These are phyloP conservation scores for Lyophyllum decastes DNA, from an alignment of 768 basidiomycete genomes.

Conservation along the genomic window DNA sequence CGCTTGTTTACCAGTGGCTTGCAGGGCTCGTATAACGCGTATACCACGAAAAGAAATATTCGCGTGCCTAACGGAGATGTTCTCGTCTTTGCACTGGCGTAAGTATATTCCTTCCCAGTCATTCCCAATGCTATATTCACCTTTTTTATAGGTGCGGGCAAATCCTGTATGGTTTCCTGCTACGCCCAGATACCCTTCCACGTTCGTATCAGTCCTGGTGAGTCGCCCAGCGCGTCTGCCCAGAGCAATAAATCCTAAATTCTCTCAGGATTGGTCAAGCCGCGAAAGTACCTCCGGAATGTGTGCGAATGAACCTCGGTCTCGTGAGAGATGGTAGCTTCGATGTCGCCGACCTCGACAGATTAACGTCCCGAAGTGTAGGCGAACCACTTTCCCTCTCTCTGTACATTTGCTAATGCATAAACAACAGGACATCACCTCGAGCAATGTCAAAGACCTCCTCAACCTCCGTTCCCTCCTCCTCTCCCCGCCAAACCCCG, in stretches of 20 bases:
- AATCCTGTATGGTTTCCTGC: constrained; percentile 78
- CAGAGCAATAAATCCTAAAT: background rate
- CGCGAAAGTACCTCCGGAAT: constrained; percentile 58
- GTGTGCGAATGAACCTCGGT: constrained; percentile 60
- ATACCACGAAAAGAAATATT: constrained; percentile 65
- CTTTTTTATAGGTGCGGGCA: constrained; percentile 64
- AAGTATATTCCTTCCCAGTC: constrained; percentile 19
- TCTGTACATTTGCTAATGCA: background rate
- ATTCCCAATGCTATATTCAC: background rate
- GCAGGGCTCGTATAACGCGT: constrained; percentile 86
- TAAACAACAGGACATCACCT: constrained; percentile 49
- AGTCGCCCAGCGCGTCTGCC: constrained; percentile 11
- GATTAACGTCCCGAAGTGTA: constrained; percentile 50
- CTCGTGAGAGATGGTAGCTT: constrained; percentile 61
- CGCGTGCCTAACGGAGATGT: constrained; percentile 82
- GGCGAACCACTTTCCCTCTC: constrained; percentile 10
- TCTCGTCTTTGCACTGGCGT: constrained; percentile 79
- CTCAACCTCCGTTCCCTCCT: constrained; percentile 40
- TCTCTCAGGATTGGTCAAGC: constrained; percentile 70
- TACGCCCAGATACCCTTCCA: constrained; percentile 85
- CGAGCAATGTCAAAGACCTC: constrained; percentile 51
- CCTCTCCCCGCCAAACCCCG: constrained; percentile 29
- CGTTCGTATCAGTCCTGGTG: constrained; percentile 76
- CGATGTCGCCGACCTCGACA: constrained; percentile 57
- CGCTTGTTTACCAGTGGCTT: constrained; percentile 58